A percentile compares a stretch with the other conserved stretches of the same genome.
Evolutionary conservation across 768 basidiomycete genomes (phyloP).

Genomic region (Tulasnella sp.): DNA sequence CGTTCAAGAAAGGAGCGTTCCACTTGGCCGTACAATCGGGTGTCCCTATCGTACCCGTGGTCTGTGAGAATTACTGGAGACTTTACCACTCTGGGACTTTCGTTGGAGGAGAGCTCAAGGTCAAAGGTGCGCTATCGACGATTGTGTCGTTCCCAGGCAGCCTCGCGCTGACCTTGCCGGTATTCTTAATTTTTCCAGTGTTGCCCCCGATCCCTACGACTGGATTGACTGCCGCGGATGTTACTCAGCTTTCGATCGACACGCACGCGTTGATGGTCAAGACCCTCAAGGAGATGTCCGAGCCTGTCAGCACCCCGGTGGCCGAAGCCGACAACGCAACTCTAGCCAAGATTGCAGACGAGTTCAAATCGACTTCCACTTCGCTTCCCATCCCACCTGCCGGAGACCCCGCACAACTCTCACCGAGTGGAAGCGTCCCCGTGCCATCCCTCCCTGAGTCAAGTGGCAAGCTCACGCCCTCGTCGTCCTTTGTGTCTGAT

Average conservation of each 20-base stretch:
- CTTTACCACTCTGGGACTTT: slow-evolving; percentile 72
- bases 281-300: slow-evolving; percentile 66
- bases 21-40: slow-evolving; percentile 87
- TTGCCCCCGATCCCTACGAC: slow-evolving; percentile 79
- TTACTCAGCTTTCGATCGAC: slow-evolving; percentile 48
- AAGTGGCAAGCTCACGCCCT: background rate
- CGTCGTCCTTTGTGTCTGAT: background rate
- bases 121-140: slow-evolving; percentile 57
- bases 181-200: slow-evolving; percentile 38
- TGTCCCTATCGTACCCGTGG: slow-evolving; percentile 83
- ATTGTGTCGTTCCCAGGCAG: background rate
- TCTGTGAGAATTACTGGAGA: slow-evolving; percentile 88
- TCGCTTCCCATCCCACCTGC: background rate
- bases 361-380: background rate
- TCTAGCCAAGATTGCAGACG: background rate
- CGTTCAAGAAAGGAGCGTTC: slow-evolving; percentile 98
- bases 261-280: slow-evolving; percentile 73
- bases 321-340: slow-evolving; percentile 1
- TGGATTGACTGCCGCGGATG: slow-evolving; percentile 59
- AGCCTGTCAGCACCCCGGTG: background rate
- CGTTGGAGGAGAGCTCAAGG: slow-evolving; percentile 59
- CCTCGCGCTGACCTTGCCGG: background rate
- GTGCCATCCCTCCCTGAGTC: background rate
- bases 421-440: background rate
- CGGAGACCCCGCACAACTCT: background rate